Base-by-base conservation (phyloP, 768 basidiomycete species). In the Termitomyces sp. region DNA sequence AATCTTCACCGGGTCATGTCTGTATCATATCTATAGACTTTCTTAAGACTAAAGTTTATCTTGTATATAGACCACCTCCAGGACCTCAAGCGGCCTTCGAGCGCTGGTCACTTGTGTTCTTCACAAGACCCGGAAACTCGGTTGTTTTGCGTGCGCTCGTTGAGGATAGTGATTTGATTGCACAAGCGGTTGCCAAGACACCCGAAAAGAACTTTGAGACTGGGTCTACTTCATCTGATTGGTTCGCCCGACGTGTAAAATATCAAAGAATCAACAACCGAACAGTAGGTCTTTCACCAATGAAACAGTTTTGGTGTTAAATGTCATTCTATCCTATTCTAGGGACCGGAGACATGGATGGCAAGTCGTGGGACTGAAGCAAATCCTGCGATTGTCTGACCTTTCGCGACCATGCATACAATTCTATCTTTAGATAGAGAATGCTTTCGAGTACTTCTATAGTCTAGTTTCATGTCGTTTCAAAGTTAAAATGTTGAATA, bases 91-190 rank as follows among this genome's bases (percentile, higher is more conserved):
- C 70, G 1, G 66, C 72, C 8, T 67, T 75, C 33, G 80, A 80
- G 36, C 77, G 87, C 10, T 88, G 83, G 80, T 89, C 87, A 6
- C 70, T 88, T 9, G 86, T 86, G 0, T 89, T 80, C 69, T 88
- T 89, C 70, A 83, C 79, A 0, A 76, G 88, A 26, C 86, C 86
- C 0, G 80, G 79, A 9, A 78, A 86, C 65, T 73, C 75, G 2
- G 71, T 78, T 38, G 58, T 76, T 1, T 78, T 88, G 9, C 77
- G 74, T 9, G 78, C 86, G 4, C 69, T 87, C 5, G 68, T 73
- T 0, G 77, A 83, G 30, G 74, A 80, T 9, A 87, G 85, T 57
- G 62, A 72, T 0, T 53, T 80, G 2, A 78, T 88, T 18, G 79
- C 81, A 0, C 70, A 67, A 53, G 83, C 59, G 68, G 84, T 59